A percentile compares a stretch with the other conserved stretches of the same genome.
Evolutionary conservation across 2,329 filamentous ascomycete genomes (phyloP).

Genomic region (Chaetomiaceae sp.): DNA sequence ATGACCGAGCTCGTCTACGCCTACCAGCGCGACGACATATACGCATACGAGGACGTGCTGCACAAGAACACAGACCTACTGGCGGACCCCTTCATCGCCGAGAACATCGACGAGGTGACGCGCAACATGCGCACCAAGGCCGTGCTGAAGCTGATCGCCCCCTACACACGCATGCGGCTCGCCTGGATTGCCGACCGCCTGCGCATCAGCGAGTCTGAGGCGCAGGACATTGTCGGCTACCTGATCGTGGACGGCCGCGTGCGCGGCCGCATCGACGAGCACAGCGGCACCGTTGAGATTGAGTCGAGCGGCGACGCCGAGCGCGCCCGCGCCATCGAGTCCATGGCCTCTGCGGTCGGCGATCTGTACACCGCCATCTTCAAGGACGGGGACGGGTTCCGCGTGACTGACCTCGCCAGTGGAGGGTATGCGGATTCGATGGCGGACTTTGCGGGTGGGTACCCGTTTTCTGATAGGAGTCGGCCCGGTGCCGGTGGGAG

Average conservation of each 20-base stretch:
- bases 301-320: constrained; percentile 66
- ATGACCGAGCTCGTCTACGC: constrained; percentile 98
- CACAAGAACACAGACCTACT: constrained; percentile 84
- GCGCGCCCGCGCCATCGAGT: constrained; percentile 64
- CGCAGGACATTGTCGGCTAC: constrained; percentile 92
- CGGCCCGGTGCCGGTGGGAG: background rate
- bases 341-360: constrained; percentile 65
- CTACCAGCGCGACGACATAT: constrained; percentile 92
- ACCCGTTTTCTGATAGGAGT: constrained; percentile 1
- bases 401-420: constrained; percentile 33
- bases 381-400: constrained; percentile 69
- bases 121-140: constrained; percentile 97
- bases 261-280: constrained; percentile 82
- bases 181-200: constrained; percentile 83
- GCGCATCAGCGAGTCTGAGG: constrained; percentile 76
- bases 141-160: constrained; percentile 84
- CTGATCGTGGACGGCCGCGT: constrained; percentile 88
- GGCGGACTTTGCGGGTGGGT: constrained; percentile 8
- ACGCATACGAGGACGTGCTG: constrained; percentile 81
- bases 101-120: constrained; percentile 98
- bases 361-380: constrained; percentile 67
- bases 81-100: constrained; percentile 89
- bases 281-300: constrained; percentile 76
- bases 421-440: constrained; percentile 6
- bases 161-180: constrained; percentile 88